A percentile compares a stretch with the other conserved stretches of the same genome.
Evolutionary conservation across 2,329 filamentous ascomycete species (phyloP).

Genomic region (Colletotrichum brevisporum): DNA sequence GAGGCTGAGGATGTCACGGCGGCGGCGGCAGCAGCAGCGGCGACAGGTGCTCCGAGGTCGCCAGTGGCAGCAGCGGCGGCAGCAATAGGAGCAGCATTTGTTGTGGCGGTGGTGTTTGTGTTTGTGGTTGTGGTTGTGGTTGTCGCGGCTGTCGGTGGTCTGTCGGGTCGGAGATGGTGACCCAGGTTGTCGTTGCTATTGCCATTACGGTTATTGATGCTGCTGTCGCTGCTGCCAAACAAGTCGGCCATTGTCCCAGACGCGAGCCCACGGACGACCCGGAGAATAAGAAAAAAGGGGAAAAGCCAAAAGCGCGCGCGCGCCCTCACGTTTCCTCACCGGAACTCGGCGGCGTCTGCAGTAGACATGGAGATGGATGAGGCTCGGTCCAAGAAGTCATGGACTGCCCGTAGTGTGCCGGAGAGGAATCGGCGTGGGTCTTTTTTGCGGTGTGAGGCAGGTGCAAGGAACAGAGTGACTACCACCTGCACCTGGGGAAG

Average conservation of each 20-base stretch:
- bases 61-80: constrained; percentile 9
- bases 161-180: constrained; percentile 38
- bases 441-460: not conserved
- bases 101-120: constrained; percentile 4
- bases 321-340: constrained; percentile 32
- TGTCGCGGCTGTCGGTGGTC: constrained; percentile 37
- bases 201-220: constrained; percentile 13
- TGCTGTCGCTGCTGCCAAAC: constrained; percentile 28
- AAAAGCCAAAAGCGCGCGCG: not conserved
- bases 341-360: constrained; percentile 32
- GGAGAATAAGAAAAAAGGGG: not conserved
- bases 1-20: constrained; percentile 38
- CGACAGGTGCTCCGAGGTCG: not conserved
- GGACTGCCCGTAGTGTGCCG: constrained; percentile 33
- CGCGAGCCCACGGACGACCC: not conserved
- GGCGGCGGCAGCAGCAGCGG: constrained; percentile 9
- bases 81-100: constrained; percentile 1
- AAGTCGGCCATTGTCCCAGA: constrained; percentile 37
- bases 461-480: not conserved
- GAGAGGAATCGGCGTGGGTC: constrained; percentile 38
- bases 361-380: constrained; percentile 35
- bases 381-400: constrained; percentile 35
- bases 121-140: not conserved
- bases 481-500: no score
- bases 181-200: constrained; percentile 37